Evolutionary conservation across 2,329 filamentous ascomycete genomes (phyloP), one percentile per base, ranked within the genome.

Genomic region (Alternaria rosae): DNA sequence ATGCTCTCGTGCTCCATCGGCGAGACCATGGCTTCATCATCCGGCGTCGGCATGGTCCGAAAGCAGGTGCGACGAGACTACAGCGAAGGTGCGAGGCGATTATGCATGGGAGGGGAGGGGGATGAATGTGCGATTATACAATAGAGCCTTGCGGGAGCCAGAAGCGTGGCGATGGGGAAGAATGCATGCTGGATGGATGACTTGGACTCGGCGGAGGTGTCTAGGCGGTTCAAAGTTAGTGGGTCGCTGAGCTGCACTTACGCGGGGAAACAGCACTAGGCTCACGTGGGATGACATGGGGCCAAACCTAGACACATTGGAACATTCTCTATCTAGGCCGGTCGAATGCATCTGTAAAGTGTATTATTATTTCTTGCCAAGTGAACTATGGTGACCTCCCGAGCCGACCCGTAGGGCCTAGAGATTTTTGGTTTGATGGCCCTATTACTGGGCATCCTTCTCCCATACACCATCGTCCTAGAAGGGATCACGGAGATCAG

Each of bases 11-110:
- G 78, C 81, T 81, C 73, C 59, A 67, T 64, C 42, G 71, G 79
- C 70, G 79, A 77, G 70, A 77, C 77, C 70, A 81, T 76, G 58
- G 69, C 47, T 25, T 51, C 73, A 78, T 78, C 75, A 77, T 78
- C 76, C 75, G 81, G 79, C 78, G 83, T 85, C 72, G 84, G 84
- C 84, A 86, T 86, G 78, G 76, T 80, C 68, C 65, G 63, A 51
- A 63, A 52, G 59, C 54, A 59, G 56, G 76, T 52, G 54, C 52
- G 75, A 73, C 71, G 74, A 72, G 70, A 59, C 72, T 68, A 71
- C 69, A 67, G 60, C 61, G 62, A 65, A 54, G 32, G 41, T 50
- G 43, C 42, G 42, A 35, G 35, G 63, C 57, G 61, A 59, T 61
- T 63, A 69, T 58, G 69, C 68, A 72, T 73, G 65, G 52, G 61